Base-by-base conservation (phyloP, 257 asterid genomes). In the Nicotiana attenuata region DNA sequence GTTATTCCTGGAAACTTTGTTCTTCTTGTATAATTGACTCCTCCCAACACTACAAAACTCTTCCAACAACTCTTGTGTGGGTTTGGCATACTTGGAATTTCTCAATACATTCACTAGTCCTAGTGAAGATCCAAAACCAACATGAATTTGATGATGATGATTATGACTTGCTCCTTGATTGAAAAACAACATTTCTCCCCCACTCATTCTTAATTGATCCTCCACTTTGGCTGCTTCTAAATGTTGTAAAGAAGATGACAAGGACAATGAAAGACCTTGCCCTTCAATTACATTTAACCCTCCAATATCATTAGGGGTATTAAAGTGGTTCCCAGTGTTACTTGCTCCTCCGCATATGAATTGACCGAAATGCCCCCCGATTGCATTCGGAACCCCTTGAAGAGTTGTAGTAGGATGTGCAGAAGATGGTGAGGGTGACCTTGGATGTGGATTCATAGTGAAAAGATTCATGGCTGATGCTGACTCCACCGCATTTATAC, bases 1-100 rank as follows among this genome's bases (percentile, higher is more conserved):
- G 56, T 83, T 83, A 53, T 81, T 84, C 80, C 28, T 82, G 82
- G 80, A 86, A 68, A 11, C 35, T 57, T 92, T 93, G 91, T 81
- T 92, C 78, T 94, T 94, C 91, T 88, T 91, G 75, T 85, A 76
- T 45, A 91, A 87, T 5, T 90, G 96, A 33, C 93, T 96, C 16
- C 92, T 88, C 61, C 97, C 97, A 50, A 94, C 99, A 67, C 93
- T 91, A 81, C 99, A 96, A 81, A 94, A 96, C 83, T 96, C 99
- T 60, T 94, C 98, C 85, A 96, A 66, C 87, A 96, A 83, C 63
- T 92, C 97, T 76, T 93, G 97, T 0, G 97, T 94, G 2, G 97
- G 91, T 81, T 96, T 96, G 0, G 94, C 97, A 52, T 96, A 96
- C 80, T 84, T 91, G 0, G 97, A 94, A 76, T 88, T 92, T 81